phyloP scores from a whole-genome alignment of 2,329 filamentous ascomycete species.

The Alternaria ventricosa region DNA sequence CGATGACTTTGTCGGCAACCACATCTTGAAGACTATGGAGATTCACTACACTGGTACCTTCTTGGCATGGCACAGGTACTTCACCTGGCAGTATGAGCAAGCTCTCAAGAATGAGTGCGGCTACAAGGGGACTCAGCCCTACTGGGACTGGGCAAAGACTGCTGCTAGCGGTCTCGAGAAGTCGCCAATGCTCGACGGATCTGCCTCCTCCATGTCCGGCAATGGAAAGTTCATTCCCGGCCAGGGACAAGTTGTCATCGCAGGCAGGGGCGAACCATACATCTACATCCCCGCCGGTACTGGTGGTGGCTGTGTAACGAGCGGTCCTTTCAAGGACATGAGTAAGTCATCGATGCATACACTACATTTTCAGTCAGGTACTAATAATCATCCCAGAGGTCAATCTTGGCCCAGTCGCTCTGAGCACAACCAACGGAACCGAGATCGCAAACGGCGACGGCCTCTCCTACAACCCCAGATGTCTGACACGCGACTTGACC shows the following conservation, averaged over 20 bases:
- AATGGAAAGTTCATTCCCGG: slow-evolving; percentile 51
- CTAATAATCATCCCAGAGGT: slow-evolving; percentile 6
- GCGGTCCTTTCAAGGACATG: slow-evolving; percentile 59
- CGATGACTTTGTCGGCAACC: slow-evolving; percentile 48
- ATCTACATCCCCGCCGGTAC: slow-evolving; percentile 55
- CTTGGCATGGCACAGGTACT: slow-evolving; percentile 51
- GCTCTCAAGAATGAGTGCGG: slow-evolving; percentile 52
- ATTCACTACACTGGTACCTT: slow-evolving; percentile 46
- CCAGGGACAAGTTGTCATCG: slow-evolving; percentile 35
- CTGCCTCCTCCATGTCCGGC: slow-evolving; percentile 54
- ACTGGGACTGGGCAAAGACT: slow-evolving; percentile 62
- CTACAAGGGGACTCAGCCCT: slow-evolving; percentile 52
- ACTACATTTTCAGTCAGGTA: background rate
- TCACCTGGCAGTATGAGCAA: slow-evolving; percentile 50
- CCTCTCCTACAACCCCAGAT: slow-evolving; percentile 27
- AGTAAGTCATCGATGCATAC: background rate
- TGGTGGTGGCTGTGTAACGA: slow-evolving; percentile 62
- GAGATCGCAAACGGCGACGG: slow-evolving; percentile 37
- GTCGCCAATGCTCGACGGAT: slow-evolving; percentile 63
- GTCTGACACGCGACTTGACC: slow-evolving; percentile 37
- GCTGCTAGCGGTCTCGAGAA: slow-evolving; percentile 52
- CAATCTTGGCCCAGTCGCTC: slow-evolving; percentile 22
- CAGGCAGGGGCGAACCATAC: slow-evolving; percentile 21
- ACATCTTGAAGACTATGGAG: slow-evolving; percentile 43
- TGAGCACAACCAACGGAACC: slow-evolving; percentile 19